phyloP scores from a whole-genome alignment of 2,329 filamentous ascomycete genomes.

The Pseudocercospora macadamiae region DNA sequence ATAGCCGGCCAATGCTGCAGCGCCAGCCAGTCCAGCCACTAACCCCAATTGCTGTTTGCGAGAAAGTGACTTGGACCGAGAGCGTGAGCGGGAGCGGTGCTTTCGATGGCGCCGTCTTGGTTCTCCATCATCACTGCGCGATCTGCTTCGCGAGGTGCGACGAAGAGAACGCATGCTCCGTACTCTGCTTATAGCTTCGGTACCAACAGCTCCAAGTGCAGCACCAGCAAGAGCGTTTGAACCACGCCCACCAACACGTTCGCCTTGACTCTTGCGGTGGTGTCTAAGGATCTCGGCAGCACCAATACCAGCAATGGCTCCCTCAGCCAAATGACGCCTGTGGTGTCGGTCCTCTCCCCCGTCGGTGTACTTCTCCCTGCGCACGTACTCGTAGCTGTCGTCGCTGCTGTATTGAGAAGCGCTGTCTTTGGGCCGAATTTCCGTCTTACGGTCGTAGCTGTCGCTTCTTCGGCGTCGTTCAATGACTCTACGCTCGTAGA shows the following conservation, averaged over 20 bases:
- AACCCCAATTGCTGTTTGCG: slow-evolving; percentile 56
- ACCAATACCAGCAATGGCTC: slow-evolving; percentile 62
- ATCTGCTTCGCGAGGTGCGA: slow-evolving; percentile 22
- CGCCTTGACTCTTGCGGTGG: slow-evolving; percentile 59
- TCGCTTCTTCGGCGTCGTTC: slow-evolving; percentile 52
- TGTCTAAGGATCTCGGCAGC: slow-evolving; percentile 63
- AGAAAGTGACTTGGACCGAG: slow-evolving; percentile 23
- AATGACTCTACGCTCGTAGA: slow-evolving; percentile 61
- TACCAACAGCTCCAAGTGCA: slow-evolving; percentile 63
- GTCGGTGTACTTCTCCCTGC: slow-evolving; percentile 45
- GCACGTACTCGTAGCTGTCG: slow-evolving; percentile 64
- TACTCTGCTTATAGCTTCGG: slow-evolving; percentile 58
- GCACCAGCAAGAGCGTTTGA: slow-evolving; percentile 62
- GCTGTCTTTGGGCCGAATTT: slow-evolving; percentile 56
- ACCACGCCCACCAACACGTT: slow-evolving; percentile 55
- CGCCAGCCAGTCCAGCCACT: slow-evolving; percentile 62
- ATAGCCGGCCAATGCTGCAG: slow-evolving; percentile 61
- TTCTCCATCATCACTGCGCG: slow-evolving; percentile 23
- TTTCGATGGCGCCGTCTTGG: slow-evolving; percentile 31
- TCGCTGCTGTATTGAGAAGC: slow-evolving; percentile 62
- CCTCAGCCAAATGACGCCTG: slow-evolving; percentile 63
- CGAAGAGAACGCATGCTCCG: slow-evolving; percentile 44
- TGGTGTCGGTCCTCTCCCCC: slow-evolving; percentile 50
- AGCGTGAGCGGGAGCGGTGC: slow-evolving; percentile 42
- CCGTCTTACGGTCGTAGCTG: slow-evolving; percentile 46